Percentiles rank a stretch among this genome's conserved stretches.
Evolutionary conservation across 1,284 basidiomycete genomes (phyloP).

Genomic region (Neonothopanus nambi): DNA sequence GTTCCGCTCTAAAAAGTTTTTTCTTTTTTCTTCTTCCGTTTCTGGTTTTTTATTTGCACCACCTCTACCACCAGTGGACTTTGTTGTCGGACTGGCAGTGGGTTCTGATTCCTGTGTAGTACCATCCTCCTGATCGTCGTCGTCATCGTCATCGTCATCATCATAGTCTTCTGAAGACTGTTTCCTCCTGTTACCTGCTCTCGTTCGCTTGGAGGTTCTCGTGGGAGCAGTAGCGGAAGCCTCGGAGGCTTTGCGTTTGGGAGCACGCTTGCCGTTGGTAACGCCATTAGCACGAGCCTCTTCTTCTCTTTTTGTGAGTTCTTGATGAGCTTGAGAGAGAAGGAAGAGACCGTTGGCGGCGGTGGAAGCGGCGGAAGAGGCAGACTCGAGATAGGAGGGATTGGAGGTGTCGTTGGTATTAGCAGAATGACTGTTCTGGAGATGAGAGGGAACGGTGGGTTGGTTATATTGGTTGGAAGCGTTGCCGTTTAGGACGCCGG

Average conservation of each 20-base stretch:
- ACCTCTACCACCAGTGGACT: conserved; percentile 25
- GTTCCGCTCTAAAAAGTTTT: conserved; percentile 93
- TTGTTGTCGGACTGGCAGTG: conserved; percentile 19
- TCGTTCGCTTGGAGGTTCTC: conserved; percentile 16
- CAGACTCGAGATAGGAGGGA: conserved; percentile 42
- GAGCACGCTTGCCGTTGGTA: conserved; percentile 49
- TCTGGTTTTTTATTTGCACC: conserved; percentile 68
- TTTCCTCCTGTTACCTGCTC: conserved; percentile 9
- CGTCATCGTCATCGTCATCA: conserved; percentile 44
- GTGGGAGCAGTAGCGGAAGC: conserved; percentile 31
- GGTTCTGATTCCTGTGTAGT: conserved; percentile 18
- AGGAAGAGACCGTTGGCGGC: conserved; percentile 92
- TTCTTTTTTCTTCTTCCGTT: conserved; percentile 94
- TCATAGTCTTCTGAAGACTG: conserved; percentile 30
- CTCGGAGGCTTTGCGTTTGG: conserved; percentile 69
- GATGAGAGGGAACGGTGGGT: conserved; percentile 16
- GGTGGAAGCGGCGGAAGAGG: conserved; percentile 59
- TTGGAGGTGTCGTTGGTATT: conserved; percentile 15
- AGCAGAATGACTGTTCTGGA: conserved; percentile 15
- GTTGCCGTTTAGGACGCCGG: conserved; percentile 59
- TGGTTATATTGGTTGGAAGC: conserved; percentile 19
- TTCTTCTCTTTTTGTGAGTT: conserved; percentile 93
- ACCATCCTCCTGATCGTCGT: conserved; percentile 41
- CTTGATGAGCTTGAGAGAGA: conserved; percentile 91
- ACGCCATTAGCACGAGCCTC: conserved; percentile 46